A percentile compares a stretch with the other conserved stretches of the same genome.
These are phyloP conservation scores for Leishmania turanica DNA, from an alignment of 208 protist genomes.

Conservation along the genomic window DNA sequence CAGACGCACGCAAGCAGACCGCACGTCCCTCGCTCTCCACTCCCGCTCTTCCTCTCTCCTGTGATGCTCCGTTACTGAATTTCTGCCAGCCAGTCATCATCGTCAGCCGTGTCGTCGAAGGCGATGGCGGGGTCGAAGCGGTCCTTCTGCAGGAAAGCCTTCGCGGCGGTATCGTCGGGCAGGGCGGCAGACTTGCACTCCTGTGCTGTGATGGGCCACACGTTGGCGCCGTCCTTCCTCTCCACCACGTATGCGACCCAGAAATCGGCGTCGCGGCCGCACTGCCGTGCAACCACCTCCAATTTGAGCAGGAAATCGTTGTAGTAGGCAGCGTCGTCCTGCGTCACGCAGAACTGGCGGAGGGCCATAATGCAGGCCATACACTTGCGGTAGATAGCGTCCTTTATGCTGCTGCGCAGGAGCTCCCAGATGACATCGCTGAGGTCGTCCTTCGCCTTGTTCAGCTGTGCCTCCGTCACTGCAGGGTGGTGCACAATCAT, in stretches of 20 bases:
- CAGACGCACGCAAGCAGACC: not conserved
- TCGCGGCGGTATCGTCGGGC: conserved; percentile 31
- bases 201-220: conserved; percentile 42
- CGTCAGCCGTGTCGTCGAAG: conserved; percentile 17
- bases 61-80: conserved; percentile 10
- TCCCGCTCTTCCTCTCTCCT: not conserved
- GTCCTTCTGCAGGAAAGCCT: conserved; percentile 34
- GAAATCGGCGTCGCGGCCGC: conserved; percentile 34
- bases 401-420: conserved; percentile 60
- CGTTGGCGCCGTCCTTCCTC: not conserved
- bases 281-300: conserved; percentile 40
- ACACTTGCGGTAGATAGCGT: conserved; percentile 73
- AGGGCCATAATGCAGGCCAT: conserved; percentile 63
- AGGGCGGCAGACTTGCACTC: conserved; percentile 44
- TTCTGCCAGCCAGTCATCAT: conserved; percentile 39
- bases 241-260: conserved; percentile 31
- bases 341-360: conserved; percentile 65
- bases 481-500: conserved; percentile 17
- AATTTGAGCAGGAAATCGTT: conserved; percentile 77
- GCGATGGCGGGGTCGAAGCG: conserved; percentile 6
- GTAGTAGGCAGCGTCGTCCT: conserved; percentile 67
- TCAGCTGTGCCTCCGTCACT: conserved; percentile 28
- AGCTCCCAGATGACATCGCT: conserved; percentile 56
- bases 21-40: not conserved
- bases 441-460: conserved; percentile 68